Base-by-base conservation (phyloP, 495 filamentous ascomycete species). In the Cenococcum geophilum region DNA sequence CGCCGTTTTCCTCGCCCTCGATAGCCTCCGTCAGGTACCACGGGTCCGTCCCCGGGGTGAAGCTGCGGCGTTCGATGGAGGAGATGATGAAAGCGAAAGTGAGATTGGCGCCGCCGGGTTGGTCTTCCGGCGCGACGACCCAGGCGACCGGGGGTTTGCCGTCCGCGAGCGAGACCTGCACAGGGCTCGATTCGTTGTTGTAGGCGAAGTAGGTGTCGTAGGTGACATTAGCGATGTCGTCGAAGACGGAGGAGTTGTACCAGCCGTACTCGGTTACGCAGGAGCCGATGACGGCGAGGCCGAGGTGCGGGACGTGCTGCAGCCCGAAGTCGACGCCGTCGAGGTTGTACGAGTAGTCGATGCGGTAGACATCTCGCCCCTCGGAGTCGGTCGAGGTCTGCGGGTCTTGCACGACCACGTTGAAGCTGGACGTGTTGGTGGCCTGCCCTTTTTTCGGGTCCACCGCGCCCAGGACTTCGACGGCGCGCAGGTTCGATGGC, bases 291-390 rank as follows among this genome's bases (percentile, higher is more conserved):
- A 45, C 40, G 11, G 3, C 40, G 3, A 45, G 40, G 4, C 11
- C 4, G 11, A 45, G 40, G 4, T 14, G 2, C 40, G 4, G 11
- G 3, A 45, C 1, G 25, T 66, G 57, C 49, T 75, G 74, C 20
- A 76, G 55, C 0, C 74, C 74, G 34, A 76, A 64, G 58, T 76
- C 74, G 18, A 59, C 59, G 27, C 67, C 74, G 12, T 56, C 70
- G 52, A 70, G 67, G 32, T 45, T 54, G 61, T 76, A 76, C 20
- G 54, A 32, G 57, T 76, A 76, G 25, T 71, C 54, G 35, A 75
- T 51, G 6, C 54, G 61, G 10, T 54, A n/a, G 21, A 72, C 65
- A 6, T 55, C 12, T 0, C 69, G 59, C 12, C 68, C 66, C 35
- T 59, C 32, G 5, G 43, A 20, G 20, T 59, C 58, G n/a, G 60